Base-by-base conservation (phyloP, 768 basidiomycete species). In the Lentinula aciculospora region DNA sequence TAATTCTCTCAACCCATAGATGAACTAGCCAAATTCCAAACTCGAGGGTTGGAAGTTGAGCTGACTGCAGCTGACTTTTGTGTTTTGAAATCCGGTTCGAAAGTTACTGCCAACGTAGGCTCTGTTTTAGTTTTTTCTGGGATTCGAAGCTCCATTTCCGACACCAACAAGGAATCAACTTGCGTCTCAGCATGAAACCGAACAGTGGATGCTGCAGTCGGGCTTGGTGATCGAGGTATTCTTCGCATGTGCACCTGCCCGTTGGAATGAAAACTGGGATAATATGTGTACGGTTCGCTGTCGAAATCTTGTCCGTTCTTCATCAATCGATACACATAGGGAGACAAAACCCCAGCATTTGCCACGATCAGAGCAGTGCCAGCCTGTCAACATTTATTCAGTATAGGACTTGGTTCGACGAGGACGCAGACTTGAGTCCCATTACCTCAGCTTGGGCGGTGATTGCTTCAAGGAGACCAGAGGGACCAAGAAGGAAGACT, bases 361-460 rank as follows among this genome's bases (percentile, higher is more conserved):
- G 58, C 58, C 9, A 60, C 54, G 15, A 60, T 60, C 5, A 60
- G 44, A 6, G 58, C 58, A 15, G 47, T 49, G n/a, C 53, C 53
- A 21, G 53, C 37, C 58, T 59, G n/a, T 1, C 9, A 19, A 54
- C 10, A 5, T 23, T 23, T 25, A 32, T 28, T 48, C 17, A 29
- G 25, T 29, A 15, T 42, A 19, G 44, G 36, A 25, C 4, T 17
- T n/a, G 34, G n/a, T 28, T 28, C 3, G 31, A n/a, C 44, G 19
- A n/a, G 34, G 15, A 28, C 12, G 31, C 37, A 27, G 9, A 19
- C 3, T 15, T 4, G 2, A 42, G 15, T 9, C 54, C 28, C n/a
- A n/a, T n/a, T 13, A 60, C 58, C 55, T 60, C 58, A 25, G 54
- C 54, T 44, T 60, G 53, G 4, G 58, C 58, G 17, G 54, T 56